phyloP scores from a whole-genome alignment of 371 early-diverging fungal genomes.

The Encephalitozoon hellem region DNA sequence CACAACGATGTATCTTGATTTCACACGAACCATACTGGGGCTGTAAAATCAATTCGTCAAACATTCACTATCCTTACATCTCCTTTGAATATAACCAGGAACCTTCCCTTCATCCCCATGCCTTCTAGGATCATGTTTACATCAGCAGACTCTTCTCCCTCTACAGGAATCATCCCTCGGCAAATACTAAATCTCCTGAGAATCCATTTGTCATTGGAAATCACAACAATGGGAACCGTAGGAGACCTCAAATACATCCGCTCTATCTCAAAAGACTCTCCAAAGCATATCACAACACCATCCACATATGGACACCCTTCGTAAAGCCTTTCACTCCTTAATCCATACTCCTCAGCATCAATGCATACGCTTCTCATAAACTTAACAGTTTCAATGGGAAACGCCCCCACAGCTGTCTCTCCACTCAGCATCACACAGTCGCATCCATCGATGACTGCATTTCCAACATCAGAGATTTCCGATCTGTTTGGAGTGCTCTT shows the following conservation, averaged over 20 bases:
- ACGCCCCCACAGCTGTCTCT: conserved; percentile 82
- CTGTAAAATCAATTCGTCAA: not conserved
- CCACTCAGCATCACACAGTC: conserved; percentile 96
- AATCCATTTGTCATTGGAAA: not conserved
- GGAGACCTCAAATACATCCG: not conserved
- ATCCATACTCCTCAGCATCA: conserved; percentile 28
- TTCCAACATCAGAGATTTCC: conserved; percentile 92
- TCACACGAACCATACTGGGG: not conserved
- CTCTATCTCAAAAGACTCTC: not conserved
- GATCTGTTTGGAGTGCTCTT: conserved; percentile 92
- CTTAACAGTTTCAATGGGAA: conserved; percentile 65
- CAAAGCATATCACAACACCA: not conserved
- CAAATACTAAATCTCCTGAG: not conserved
- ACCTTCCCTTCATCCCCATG: not conserved
- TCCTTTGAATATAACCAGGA: not conserved
- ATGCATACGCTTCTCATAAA: conserved; percentile 25
- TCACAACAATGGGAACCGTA: not conserved
- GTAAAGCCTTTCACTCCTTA: not conserved
- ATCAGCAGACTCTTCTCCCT: not conserved
- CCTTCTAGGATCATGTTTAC: not conserved
- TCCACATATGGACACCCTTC: not conserved
- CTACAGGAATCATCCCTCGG: not conserved
- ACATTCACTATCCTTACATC: not conserved
- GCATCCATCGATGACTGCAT: conserved; percentile 86
- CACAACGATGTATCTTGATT: not conserved